phyloP scores from a whole-genome alignment of 352 stramenopile genomes.

The Salisapilia sapeloensis region DNA sequence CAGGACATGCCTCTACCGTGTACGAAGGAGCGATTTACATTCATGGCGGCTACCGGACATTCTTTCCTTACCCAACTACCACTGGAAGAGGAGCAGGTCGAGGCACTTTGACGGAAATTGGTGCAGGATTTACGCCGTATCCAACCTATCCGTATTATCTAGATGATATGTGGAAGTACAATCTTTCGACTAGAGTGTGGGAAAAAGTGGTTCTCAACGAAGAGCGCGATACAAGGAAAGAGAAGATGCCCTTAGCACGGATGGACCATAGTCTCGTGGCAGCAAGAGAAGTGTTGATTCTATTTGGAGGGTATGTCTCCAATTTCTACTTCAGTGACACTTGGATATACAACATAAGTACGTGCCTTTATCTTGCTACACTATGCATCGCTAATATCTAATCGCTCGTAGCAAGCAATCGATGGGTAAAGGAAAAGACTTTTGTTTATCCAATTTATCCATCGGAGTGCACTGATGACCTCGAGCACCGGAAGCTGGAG shows the following conservation, averaged over 20 bases:
- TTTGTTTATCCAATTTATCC: conserved; percentile 88
- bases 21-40: conserved; percentile 71
- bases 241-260: conserved; percentile 31
- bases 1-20: conserved; percentile 68
- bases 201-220: conserved; percentile 10
- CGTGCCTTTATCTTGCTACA: conserved; percentile 1
- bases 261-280: conserved; percentile 76
- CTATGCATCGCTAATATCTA: not conserved
- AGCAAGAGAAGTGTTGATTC: conserved; percentile 63
- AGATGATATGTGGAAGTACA: conserved; percentile 89
- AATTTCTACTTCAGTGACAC: conserved; percentile 92
- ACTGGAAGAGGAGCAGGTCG: conserved; percentile 59
- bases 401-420: conserved; percentile 20
- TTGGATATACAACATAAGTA: conserved; percentile 92
- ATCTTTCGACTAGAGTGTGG: conserved; percentile 78
- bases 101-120: conserved; percentile 26
- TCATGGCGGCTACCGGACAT: conserved; percentile 88
- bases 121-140: conserved; percentile 70
- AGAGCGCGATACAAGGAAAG: conserved; percentile 2
- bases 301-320: conserved; percentile 87
- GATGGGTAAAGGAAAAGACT: conserved; percentile 80
- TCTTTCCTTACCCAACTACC: conserved; percentile 90
- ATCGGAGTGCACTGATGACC: conserved; percentile 82
- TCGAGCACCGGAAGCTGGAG: conserved; percentile 26
- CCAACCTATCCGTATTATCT: conserved; percentile 88